A percentile compares a stretch with the other conserved stretches of the same genome.
These are phyloP conservation scores for Cercis canadensis DNA, from an alignment of 306 rosid species.

Conservation along the genomic window DNA sequence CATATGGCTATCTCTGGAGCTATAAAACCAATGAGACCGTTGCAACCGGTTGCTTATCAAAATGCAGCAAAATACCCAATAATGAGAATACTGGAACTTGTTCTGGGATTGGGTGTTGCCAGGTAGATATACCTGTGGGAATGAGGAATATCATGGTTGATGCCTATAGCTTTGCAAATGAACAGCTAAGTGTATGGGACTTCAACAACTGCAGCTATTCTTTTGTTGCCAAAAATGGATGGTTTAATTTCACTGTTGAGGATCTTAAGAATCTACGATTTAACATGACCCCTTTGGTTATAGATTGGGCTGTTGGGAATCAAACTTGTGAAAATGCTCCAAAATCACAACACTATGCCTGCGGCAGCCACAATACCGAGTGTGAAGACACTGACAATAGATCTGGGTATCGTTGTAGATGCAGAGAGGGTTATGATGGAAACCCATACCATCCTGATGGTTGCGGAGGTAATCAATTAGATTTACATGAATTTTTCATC, in stretches of 20 bases:
- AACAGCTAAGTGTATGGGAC: not conserved
- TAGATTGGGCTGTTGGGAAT: conserved; percentile 35
- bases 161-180: not conserved
- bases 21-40: fast-evolving
- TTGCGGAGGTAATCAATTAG: conserved; percentile 32
- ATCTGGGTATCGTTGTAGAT: conserved; percentile 37
- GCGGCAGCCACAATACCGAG: conserved; percentile 2
- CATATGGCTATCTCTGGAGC: not conserved
- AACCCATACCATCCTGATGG: conserved; percentile 39
- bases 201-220: conserved; percentile 38
- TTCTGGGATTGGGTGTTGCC: conserved; percentile 36
- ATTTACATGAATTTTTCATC: not conserved
- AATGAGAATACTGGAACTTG: not conserved
- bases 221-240: conserved; percentile 11
- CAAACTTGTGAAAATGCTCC: conserved; percentile 1
- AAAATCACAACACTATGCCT: not conserved
- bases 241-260: conserved; percentile 9
- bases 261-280: not conserved
- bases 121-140: conserved; percentile 12
- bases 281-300: not conserved
- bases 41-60: not conserved
- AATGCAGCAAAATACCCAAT: not conserved
- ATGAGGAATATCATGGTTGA: not conserved
- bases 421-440: conserved; percentile 37
- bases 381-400: not conserved